Conservation (phyloP, 176 grass and related monocot genomes). For the Phoenix roebelenii region DNA sequence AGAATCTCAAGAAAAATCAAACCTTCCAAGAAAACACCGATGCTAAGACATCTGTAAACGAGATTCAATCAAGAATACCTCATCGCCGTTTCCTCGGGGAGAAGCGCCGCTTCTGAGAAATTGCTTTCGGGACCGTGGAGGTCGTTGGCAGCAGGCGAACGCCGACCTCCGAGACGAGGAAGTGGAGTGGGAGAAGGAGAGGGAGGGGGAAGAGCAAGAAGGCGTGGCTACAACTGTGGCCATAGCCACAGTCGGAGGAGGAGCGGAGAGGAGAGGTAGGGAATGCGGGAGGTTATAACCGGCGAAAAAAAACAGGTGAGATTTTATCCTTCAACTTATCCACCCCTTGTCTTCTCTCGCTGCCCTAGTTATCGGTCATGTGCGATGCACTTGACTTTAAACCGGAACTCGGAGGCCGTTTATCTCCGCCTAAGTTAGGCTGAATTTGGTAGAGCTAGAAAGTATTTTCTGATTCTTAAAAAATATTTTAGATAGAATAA, state of each 20-base stretch:
- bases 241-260: constrained; percentile 3
- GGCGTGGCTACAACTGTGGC: background rate
- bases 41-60: background rate
- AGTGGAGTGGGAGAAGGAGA: background rate
- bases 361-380: too few species aligned
- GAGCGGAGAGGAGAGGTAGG: too few species aligned
- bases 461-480: too few species aligned
- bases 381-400: too few species aligned
- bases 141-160: constrained; percentile 4
- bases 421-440: too few species aligned
- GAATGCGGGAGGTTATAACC: background rate
- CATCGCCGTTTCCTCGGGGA: background rate
- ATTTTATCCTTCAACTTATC: background rate
- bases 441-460: too few species aligned
- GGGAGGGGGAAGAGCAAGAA: constrained; percentile 5
- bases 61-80: background rate
- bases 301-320: too few species aligned
- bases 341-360: too few species aligned
- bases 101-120: background rate
- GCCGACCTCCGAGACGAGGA: background rate
- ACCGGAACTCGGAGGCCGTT: too few species aligned
- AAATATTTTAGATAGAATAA: too few species aligned
- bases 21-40: background rate
- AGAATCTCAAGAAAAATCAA: background rate
- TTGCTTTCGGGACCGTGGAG: background rate